Conservation (phyloP, 768 basidiomycete genomes). For the Auricularia cornea region DNA sequence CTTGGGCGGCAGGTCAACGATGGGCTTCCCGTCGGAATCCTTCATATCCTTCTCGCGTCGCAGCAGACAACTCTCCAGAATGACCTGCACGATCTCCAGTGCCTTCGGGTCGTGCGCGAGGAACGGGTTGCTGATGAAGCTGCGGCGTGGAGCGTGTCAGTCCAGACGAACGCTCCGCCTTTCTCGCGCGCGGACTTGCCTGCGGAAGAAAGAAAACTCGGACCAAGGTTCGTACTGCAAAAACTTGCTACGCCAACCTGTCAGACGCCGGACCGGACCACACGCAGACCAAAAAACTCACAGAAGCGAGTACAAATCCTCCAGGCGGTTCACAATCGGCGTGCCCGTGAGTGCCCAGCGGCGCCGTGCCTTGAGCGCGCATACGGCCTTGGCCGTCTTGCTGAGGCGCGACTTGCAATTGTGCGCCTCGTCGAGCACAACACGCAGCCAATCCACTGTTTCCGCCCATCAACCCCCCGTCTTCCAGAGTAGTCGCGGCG, state of each 20-base stretch:
- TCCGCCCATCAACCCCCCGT: constrained; percentile 4
- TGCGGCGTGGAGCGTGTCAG: constrained; percentile 20
- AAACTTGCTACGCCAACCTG: constrained; percentile 55
- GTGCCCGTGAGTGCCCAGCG: constrained; percentile 95
- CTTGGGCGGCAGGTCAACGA: constrained; percentile 83
- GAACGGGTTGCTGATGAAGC: constrained; percentile 89
- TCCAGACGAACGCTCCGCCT: neutral
- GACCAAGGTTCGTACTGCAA: constrained; percentile 75
- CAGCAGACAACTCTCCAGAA: constrained; percentile 78
- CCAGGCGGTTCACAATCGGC: constrained; percentile 89
- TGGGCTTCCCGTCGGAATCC: constrained; percentile 75
- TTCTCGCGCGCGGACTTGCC: constrained; percentile 36
- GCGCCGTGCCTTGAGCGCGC: constrained; percentile 66
- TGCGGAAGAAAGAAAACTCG: constrained; percentile 80
- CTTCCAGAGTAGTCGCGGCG: neutral
- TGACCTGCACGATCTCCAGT: constrained; percentile 90
- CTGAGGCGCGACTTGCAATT: constrained; percentile 85
- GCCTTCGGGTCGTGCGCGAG: constrained; percentile 85
- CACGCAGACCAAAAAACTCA: constrained; percentile 19
- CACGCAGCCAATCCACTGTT: constrained; percentile 69
- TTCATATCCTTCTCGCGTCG: constrained; percentile 91
- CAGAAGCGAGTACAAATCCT: constrained; percentile 84
- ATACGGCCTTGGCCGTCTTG: constrained; percentile 83
- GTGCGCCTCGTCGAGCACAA: constrained; percentile 91
- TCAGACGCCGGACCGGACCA: too few relatives aligned